Percentiles rank a stretch among this genome's conserved stretches.
These are phyloP conservation scores for Leishmania tropica DNA, from an alignment of 208 protist genomes.

Conservation along the genomic window DNA sequence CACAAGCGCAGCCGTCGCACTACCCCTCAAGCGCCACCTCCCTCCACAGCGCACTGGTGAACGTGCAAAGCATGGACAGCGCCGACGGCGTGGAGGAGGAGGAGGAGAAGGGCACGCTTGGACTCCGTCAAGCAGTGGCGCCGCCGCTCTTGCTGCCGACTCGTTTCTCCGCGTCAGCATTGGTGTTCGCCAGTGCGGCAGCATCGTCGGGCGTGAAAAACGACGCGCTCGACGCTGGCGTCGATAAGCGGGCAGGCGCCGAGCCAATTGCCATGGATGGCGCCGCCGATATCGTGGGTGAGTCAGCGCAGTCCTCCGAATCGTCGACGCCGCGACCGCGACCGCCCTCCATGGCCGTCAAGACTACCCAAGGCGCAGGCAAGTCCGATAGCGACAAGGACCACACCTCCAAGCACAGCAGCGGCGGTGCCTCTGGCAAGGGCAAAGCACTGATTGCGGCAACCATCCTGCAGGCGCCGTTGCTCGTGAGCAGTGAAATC, in stretches of 20 bases:
- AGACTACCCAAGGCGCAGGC: neutral
- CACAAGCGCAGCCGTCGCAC: neutral
- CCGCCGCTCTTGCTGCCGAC: neutral
- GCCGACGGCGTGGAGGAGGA: neutral
- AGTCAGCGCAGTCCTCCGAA: neutral
- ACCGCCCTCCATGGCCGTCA: neutral
- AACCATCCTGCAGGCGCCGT: slow-evolving; percentile 1
- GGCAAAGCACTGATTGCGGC: neutral
- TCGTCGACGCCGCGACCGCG: neutral
- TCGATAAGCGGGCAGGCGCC: neutral
- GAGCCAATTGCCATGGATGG: neutral
- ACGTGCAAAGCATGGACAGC: neutral
- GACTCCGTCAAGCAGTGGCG: neutral
- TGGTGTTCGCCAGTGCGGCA: neutral
- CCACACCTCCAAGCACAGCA: neutral
- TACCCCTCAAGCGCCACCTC: neutral
- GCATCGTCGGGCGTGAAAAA: neutral
- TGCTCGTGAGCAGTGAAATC: slow-evolving; percentile 8
- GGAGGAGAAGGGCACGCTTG: neutral
- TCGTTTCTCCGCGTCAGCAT: neutral
- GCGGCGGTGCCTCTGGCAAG: neutral
- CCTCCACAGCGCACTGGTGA: neutral
- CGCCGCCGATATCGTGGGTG: neutral
- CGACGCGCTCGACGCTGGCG: neutral
- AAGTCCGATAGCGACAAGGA: neutral